phyloP scores from a whole-genome alignment of 1,139 yeast genomes.

The Hyphopichia pseudoburtonii region DNA sequence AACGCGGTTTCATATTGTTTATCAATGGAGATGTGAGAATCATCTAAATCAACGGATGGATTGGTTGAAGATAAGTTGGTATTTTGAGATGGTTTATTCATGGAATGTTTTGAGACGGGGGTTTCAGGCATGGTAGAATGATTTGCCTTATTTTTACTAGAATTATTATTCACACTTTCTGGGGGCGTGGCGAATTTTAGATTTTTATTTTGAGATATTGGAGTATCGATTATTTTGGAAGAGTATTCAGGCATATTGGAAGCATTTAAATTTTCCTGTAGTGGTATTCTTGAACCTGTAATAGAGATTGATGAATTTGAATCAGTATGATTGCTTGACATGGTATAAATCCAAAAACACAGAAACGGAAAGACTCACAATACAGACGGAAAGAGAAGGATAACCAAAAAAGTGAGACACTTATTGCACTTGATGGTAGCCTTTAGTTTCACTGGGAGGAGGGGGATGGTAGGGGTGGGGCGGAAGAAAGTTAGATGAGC shows the following conservation, averaged over 20 bases:
- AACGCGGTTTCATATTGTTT: slow-evolving; percentile 16
- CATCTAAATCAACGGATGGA: too few species aligned
- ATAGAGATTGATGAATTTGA: not conserved
- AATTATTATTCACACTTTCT: slow-evolving; percentile 17
- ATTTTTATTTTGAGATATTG: slow-evolving; percentile 2
- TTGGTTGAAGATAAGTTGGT: too few species aligned
- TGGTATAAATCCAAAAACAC: too few species aligned
- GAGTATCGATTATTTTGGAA: slow-evolving; percentile 4
- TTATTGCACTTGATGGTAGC: too few species aligned
- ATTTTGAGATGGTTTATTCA: too few species aligned
- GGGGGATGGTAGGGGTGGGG: not conserved
- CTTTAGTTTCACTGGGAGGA: too few species aligned
- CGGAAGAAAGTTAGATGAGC: not conserved
- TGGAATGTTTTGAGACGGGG: slow-evolving; percentile 16
- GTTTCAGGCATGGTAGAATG: slow-evolving; percentile 16
- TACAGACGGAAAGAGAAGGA: not conserved
- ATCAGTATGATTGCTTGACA: not conserved
- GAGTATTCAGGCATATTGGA: slow-evolving; percentile 1
- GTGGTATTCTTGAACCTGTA: slow-evolving; percentile 13
- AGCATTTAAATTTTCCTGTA: slow-evolving; percentile 15
- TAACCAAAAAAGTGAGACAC: too few species aligned
- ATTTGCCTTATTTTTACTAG: slow-evolving; percentile 5
- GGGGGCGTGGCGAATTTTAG: slow-evolving; percentile 39
- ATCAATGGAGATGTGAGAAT: too few species aligned
- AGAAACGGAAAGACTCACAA: not conserved